Evolutionary conservation across 202 grass and related monocot genomes (phyloP).

Genomic region (Saccharum hybrid): DNA sequence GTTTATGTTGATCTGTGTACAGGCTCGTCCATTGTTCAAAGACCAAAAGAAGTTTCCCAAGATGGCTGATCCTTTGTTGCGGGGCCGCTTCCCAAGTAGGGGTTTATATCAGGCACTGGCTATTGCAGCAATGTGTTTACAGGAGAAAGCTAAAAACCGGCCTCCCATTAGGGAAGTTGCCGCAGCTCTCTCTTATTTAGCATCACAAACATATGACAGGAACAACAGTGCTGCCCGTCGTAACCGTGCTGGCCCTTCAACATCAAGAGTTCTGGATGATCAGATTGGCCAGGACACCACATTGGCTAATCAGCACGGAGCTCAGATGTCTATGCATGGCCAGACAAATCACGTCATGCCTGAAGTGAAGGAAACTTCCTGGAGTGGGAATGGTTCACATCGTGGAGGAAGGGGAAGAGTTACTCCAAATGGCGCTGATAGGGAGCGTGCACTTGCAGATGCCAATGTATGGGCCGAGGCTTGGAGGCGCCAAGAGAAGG

Average conservation of each 20-base stretch:
- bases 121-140: conserved; percentile 82
- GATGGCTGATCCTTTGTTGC: conserved; percentile 75
- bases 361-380: conserved; percentile 40
- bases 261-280: conserved; percentile 19
- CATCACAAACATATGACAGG: conserved; percentile 54
- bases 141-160: conserved; percentile 63
- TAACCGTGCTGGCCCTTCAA: conserved; percentile 48
- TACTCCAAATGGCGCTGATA: conserved; percentile 38
- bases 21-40: conserved; percentile 88
- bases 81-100: conserved; percentile 55
- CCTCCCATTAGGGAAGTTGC: conserved; percentile 68
- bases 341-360: not conserved
- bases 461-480: conserved; percentile 55
- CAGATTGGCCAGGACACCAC: conserved; percentile 28
- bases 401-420: conserved; percentile 42
- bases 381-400: conserved; percentile 22
- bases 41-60: conserved; percentile 69
- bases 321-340: conserved; percentile 14
- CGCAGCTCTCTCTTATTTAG: conserved; percentile 68
- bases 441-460: conserved; percentile 56
- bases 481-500: conserved; percentile 49
- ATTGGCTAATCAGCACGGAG: conserved; percentile 30
- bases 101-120: conserved; percentile 73
- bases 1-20: conserved; percentile 33
- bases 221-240: not conserved